Evolutionary conservation across 2,329 filamentous ascomycete species (phyloP).

Genomic region (Colletotrichum chrysophilum): DNA sequence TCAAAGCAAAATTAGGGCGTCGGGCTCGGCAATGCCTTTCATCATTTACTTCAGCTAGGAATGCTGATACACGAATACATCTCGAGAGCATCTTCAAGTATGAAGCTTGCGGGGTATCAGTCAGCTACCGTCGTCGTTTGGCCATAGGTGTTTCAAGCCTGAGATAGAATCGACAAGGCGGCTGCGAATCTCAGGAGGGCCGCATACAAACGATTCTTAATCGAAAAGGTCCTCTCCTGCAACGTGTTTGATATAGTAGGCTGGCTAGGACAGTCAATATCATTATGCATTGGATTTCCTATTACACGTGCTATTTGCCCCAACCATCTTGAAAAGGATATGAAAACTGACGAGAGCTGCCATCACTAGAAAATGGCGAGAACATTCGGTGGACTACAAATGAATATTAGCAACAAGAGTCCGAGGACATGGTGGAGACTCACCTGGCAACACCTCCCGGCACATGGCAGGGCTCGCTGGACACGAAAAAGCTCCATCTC

Average conservation of each 20-base stretch:
- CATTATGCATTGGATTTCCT: not conserved
- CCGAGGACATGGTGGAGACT: not conserved
- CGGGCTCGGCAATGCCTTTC: constrained; percentile 11
- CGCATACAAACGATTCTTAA: not conserved
- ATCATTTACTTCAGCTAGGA: constrained; percentile 5
- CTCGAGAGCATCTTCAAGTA: not conserved
- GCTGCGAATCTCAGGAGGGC: not conserved
- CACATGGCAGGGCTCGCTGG: constrained; percentile 41
- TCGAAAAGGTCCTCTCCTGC: not conserved
- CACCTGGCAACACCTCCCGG: constrained; percentile 28
- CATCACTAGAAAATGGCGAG: constrained; percentile 37
- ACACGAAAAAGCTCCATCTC: constrained; percentile 44
- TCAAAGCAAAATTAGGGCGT: constrained; percentile 16
- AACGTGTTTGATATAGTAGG: not conserved
- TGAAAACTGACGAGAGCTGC: not conserved
- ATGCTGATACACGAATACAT: constrained; percentile 18
- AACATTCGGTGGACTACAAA: constrained; percentile 36
- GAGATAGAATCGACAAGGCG: not conserved
- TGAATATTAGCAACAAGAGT: not conserved
- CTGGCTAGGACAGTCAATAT: not conserved
- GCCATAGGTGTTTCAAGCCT: not conserved
- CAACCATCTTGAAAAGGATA: not conserved
- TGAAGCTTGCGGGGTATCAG: not conserved
- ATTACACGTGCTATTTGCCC: not conserved
- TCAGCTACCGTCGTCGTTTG: not conserved